phyloP scores from a whole-genome alignment of 192 early-diverging fungal genomes.

The Rhizoclosmatium globosum region DNA sequence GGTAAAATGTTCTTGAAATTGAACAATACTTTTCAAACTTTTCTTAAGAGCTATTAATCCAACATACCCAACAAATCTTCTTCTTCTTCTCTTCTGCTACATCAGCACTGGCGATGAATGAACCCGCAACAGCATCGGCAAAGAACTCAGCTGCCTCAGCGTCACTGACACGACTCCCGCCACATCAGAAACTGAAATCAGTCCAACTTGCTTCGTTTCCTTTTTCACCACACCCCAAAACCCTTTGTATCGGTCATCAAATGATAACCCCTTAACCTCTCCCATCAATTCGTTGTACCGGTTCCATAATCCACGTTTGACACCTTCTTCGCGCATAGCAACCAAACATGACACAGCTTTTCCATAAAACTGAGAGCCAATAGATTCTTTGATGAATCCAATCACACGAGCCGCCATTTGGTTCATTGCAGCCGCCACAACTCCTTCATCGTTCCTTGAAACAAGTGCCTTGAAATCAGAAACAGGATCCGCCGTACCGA shows the following conservation, averaged over 20 bases:
- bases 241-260: slow-evolving; percentile 43
- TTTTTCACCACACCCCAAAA: slow-evolving; percentile 62
- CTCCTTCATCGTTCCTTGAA: slow-evolving; percentile 52
- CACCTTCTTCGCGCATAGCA: slow-evolving; percentile 51
- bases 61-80: slow-evolving; percentile 55
- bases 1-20: neutral
- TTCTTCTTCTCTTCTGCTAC: slow-evolving; percentile 45
- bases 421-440: slow-evolving; percentile 47
- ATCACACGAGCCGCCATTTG: slow-evolving; percentile 63
- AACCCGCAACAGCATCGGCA: neutral
- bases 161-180: slow-evolving; percentile 47
- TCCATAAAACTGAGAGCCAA: slow-evolving; percentile 62
- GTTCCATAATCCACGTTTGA: slow-evolving; percentile 46
- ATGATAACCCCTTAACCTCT: slow-evolving; percentile 47
- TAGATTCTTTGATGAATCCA: slow-evolving; percentile 56
- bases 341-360: slow-evolving; percentile 67
- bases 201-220: slow-evolving; percentile 40
- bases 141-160: slow-evolving; percentile 59
- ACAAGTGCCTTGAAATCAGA: slow-evolving; percentile 70
- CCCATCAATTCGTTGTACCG: slow-evolving; percentile 64
- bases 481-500: slow-evolving; percentile 66
- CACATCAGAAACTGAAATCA: slow-evolving; percentile 57
- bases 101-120: neutral
- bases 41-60: slow-evolving; percentile 36
- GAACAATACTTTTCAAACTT: neutral